A percentile compares a stretch with the other conserved stretches of the same genome.
Conservation (phyloP, 345 rosid genomes). For the Dimocarpus longan region DNA sequence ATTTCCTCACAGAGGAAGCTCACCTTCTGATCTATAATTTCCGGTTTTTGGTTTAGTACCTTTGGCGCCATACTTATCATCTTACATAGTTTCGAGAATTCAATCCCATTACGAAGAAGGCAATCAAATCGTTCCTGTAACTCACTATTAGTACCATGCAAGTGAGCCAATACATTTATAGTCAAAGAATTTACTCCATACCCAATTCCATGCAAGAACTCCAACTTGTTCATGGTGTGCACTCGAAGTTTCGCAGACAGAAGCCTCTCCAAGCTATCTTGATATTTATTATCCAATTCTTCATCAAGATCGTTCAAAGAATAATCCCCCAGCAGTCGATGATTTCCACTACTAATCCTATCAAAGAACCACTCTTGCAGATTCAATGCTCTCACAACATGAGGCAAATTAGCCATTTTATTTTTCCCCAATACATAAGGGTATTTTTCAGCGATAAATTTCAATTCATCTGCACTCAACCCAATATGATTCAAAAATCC, state of each 20-base stretch:
- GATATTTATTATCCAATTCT: slow-evolving; percentile 46
- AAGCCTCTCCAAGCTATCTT: slow-evolving; percentile 44
- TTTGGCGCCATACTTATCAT: slow-evolving; percentile 51
- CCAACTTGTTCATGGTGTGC: slow-evolving; percentile 54
- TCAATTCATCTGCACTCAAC: slow-evolving; percentile 41
- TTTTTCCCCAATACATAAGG: slow-evolving; percentile 52
- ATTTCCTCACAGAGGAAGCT: slow-evolving; percentile 49
- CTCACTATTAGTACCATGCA: slow-evolving; percentile 59
- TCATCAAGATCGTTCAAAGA: slow-evolving; percentile 41
- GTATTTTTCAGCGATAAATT: slow-evolving; percentile 32
- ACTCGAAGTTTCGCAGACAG: slow-evolving; percentile 32
- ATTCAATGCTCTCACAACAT: slow-evolving; percentile 39
- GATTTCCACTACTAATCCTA: slow-evolving; percentile 46
- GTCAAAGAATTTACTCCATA: slow-evolving; percentile 64
- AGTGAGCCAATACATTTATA: slow-evolving; percentile 38
- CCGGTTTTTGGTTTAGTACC: slow-evolving; percentile 60
- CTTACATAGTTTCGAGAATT: slow-evolving; percentile 52
- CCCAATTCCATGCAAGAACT: slow-evolving; percentile 59
- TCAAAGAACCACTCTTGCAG: slow-evolving; percentile 51
- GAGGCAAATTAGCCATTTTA: slow-evolving; percentile 65
- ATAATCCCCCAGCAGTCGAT: slow-evolving; percentile 47
- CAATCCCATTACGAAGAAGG: slow-evolving; percentile 44
- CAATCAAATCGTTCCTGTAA: slow-evolving; percentile 51
- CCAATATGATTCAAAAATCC: slow-evolving; percentile 57
- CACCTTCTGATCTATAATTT: slow-evolving; percentile 48